Base-by-base conservation (phyloP, 1,284 basidiomycete genomes). In the Veloboletus limbatus region DNA sequence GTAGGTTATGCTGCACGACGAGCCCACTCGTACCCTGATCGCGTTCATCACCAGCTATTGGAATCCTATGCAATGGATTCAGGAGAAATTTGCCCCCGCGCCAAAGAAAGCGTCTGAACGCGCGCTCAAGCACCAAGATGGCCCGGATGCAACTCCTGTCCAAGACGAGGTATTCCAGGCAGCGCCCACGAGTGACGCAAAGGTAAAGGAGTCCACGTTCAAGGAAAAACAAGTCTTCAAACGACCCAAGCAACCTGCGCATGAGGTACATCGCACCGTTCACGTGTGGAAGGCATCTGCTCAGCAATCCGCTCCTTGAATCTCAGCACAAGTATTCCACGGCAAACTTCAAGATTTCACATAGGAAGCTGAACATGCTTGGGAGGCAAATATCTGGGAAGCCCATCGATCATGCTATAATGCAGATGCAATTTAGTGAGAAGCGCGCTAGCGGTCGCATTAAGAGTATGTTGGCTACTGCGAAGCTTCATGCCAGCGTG, bases 391-490 rank as follows among this genome's bases (percentile, higher is more conserved):
- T 98, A 55, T 76, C 88, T 8, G 87, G 89, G 13, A 86, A 92
- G 58, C 92, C 93, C 11, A 84, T 96, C 49, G 94, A 97, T 69
- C 85, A 88, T 62, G 95, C 96, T 21, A 95, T 99, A 61, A 72
- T 98, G 42, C 96, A 99, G 65, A 96, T 98, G 88, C 82, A 90
- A 64, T 97, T 97, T 68, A 89, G 86, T 56, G 85, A 94, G 66
- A 97, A 97, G 71, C 79, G 92, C 13, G 91, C 89, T 9, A 86
- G 90, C 47, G 79, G 75, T 36, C 82, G 92, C 52, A 82, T 99
- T 47, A 85, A 92, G 78, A 88, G 85, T 56, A 94, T 94, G 76
- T 76, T 98, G 37, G 85, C 81, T 6, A 78, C 91, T 4, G 95
- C 94, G 8, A 85, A 91, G 60, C 83, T 93, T 59, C 91, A 96